Evolutionary conservation across 2,329 filamentous ascomycete genomes (phyloP).

Genomic region (Aureobasidium sp.): DNA sequence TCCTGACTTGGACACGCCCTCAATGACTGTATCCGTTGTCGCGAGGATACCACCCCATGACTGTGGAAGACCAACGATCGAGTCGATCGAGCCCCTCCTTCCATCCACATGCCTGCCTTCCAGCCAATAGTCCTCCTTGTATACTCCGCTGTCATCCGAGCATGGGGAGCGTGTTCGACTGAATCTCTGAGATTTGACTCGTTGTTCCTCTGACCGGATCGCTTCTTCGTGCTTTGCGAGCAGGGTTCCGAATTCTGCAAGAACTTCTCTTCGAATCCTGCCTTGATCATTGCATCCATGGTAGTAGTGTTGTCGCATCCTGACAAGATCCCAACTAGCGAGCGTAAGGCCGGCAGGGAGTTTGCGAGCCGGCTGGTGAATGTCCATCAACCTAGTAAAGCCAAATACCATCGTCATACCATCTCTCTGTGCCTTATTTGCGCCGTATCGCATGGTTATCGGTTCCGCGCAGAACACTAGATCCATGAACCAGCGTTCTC

Average conservation of each 20-base stretch:
- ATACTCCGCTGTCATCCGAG: constrained; percentile 18
- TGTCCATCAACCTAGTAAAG: constrained; percentile 40
- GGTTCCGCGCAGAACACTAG: constrained; percentile 39
- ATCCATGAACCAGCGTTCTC: constrained; percentile 35
- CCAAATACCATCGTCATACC: constrained; percentile 36
- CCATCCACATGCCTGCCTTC: constrained; percentile 14
- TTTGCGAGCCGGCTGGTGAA: constrained; percentile 31
- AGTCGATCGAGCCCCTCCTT: constrained; percentile 2
- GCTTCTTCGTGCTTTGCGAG: constrained; percentile 25
- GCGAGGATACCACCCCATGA: constrained; percentile 31
- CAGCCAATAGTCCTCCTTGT: constrained; percentile 22
- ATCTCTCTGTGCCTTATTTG: constrained; percentile 17
- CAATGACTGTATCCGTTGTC: constrained; percentile 30
- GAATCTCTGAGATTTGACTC: constrained; percentile 11
- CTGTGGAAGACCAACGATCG: constrained; percentile 18
- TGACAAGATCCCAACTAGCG: constrained; percentile 34
- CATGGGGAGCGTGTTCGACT: constrained; percentile 3
- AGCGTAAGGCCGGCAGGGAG: constrained; percentile 18
- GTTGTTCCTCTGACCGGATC: constrained; percentile 6
- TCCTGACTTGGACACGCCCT: constrained; percentile 21
- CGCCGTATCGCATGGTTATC: constrained; percentile 29
- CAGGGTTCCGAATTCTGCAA: constrained; percentile 40
- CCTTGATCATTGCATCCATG: constrained; percentile 40
- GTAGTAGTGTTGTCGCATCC: constrained; percentile 37
- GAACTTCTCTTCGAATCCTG: constrained; percentile 38